Percentiles rank a stretch among this genome's conserved stretches.
phyloP scores from a whole-genome alignment of 805 yeast genomes.

The Nakazawaea ishiwadae region DNA sequence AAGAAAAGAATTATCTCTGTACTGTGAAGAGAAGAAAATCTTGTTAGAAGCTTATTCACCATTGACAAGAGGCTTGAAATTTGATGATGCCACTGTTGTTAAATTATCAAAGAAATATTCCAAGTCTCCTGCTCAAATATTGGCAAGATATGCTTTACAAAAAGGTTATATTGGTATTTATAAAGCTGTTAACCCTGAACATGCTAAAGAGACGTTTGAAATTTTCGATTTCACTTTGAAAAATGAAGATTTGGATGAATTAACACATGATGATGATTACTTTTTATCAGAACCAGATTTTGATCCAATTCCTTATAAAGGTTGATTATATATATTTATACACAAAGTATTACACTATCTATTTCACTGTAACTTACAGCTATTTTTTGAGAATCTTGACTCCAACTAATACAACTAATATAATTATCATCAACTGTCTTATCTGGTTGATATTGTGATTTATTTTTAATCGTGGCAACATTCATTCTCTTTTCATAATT shows the following conservation, averaged over 20 bases:
- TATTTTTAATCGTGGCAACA: conserved; percentile 2
- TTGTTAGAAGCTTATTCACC: conserved; percentile 60
- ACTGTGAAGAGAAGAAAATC: conserved; percentile 40
- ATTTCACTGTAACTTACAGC: conserved; percentile 22
- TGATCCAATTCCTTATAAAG: conserved; percentile 1
- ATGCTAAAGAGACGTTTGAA: conserved; percentile 32
- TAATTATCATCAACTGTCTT: conserved; percentile 13
- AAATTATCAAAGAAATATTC: conserved; percentile 33
- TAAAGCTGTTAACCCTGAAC: conserved; percentile 28
- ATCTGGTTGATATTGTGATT: conserved; percentile 21
- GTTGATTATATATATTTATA: not conserved
- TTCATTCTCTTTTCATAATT: not conserved
- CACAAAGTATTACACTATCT: conserved; percentile 17
- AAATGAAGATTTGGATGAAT: conserved; percentile 25
- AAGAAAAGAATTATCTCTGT: conserved; percentile 39
- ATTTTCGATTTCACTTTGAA: conserved; percentile 32
- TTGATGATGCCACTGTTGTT: conserved; percentile 36
- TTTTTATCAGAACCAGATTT: conserved; percentile 11
- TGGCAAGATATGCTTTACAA: conserved; percentile 44
- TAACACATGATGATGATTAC: conserved; percentile 28
- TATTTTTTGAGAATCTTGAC: conserved; percentile 18
- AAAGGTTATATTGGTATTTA: conserved; percentile 32
- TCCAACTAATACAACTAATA: conserved; percentile 22
- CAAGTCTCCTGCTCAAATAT: conserved; percentile 39
- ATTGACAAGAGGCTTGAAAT: conserved; percentile 47